Percentiles rank a stretch among this genome's conserved stretches.
Evolutionary conservation across 495 filamentous ascomycete species (phyloP).

Genomic region (Immersiella caudata): DNA sequence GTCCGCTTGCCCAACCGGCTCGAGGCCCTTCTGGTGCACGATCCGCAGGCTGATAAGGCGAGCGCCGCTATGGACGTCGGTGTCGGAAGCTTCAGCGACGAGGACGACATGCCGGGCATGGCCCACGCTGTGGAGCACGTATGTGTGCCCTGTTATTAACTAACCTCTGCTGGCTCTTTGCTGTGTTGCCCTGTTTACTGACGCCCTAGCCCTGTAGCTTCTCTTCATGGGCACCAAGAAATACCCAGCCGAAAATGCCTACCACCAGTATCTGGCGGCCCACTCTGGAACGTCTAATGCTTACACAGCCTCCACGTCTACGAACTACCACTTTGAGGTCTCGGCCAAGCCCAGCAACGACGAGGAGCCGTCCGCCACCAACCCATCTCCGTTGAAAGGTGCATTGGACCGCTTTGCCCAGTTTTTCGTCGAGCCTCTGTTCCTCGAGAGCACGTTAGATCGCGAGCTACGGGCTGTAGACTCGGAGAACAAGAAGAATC

Average conservation of each 20-base stretch:
- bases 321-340: conserved; percentile 98
- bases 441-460: conserved; percentile 86
- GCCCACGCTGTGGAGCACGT: conserved; percentile 83
- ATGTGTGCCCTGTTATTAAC: conserved; percentile 11
- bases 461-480: conserved; percentile 92
- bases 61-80: conserved; percentile 94
- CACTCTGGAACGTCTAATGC: conserved; percentile 94
- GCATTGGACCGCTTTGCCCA: conserved; percentile 96
- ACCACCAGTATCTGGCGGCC: conserved; percentile 86
- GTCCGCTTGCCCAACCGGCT: conserved; percentile 83
- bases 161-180: no score
- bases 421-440: conserved; percentile 93
- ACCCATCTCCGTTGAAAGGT: conserved; percentile 79
- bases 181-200: background rate
- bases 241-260: conserved; percentile 95
- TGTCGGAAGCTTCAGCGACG: conserved; percentile 92
- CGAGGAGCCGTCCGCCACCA: conserved; percentile 53
- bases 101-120: conserved; percentile 88
- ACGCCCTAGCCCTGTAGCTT: conserved; percentile 56
- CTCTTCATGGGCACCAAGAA: conserved; percentile 99
- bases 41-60: conserved; percentile 94
- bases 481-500: conserved; percentile 99
- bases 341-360: conserved; percentile 68
- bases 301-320: conserved; percentile 89
- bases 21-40: conserved; percentile 93